Evolutionary conservation across 371 early-diverging fungal genomes (phyloP), one percentile per base, ranked within the genome.

Genomic region (Apophysomyces variabilis): DNA sequence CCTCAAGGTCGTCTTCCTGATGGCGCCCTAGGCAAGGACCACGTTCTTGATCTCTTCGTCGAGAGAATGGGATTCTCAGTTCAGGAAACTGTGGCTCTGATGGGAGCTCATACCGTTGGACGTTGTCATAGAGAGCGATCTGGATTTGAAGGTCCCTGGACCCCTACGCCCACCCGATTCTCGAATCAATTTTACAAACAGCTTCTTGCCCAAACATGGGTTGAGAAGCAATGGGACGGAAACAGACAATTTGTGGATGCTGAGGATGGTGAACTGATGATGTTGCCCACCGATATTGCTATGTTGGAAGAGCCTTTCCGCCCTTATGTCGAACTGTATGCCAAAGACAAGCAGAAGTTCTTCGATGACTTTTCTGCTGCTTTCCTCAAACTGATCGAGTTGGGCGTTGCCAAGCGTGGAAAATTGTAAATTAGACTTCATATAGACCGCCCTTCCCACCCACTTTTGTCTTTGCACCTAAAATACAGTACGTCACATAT

Each of bases 91-190:
- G 91, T 90, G 44, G 94, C 94, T 4, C 80, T 96, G 66, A 77
- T 87, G 38, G 96, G 96, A 43, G 96, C 95, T 38, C 96, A 96
- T 72, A 86, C 92, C 16, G 82, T 96, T n/a, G 95, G 96, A 16
- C 87, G 94, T 68, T 94, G 95, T 82, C 96, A 96, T 74, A 69
- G 77, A 41, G 87, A 89, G 65, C 87, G 94, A 57, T 89, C 90
- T 61, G 96, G 96, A 21, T 95, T 80, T 66, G 93, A 92, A 36
- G 95, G 95, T 1, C 93, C 94, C 21, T 95, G 95, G 95, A 94
- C 91, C 16, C 78, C 84, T 68, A 89, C 90, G n/a, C 94, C 92
- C 36, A 94, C 90, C 37, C 79, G 84, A 58, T 95, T 96, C 86
- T 87, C 90, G 64, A 95, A 94, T 80, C 88, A 88, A 73, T 95